Evolutionary conservation across 805 yeast genomes (phyloP), one percentile per base, ranked within the genome.

Genomic region (Pichia membranifaciens): DNA sequence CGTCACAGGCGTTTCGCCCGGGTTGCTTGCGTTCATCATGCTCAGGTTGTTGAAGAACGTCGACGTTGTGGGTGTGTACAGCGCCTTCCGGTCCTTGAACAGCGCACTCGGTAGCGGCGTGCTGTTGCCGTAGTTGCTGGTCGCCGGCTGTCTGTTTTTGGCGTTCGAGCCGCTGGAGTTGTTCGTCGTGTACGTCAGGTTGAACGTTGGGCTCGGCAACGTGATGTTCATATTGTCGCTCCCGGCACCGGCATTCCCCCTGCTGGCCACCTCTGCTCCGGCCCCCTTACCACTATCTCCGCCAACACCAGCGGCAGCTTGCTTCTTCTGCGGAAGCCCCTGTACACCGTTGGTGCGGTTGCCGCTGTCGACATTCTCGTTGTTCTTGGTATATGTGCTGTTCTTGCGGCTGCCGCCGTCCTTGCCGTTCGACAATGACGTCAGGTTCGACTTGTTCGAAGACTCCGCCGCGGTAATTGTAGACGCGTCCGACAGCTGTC

Each of bases 401-500:
- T n/a, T n/a, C n/a, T n/a, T n/a, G n/a, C n/a, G n/a, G 35, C 16
- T 40, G 38, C 33, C n/a, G 12, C 7, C 22, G 10, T 21, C 23
- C 21, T 20, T n/a, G n/a, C 22, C 15, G 33, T 36, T 40, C 28
- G 13, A 29, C 22, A 7, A 20, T 15, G 35, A 20, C 17, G 43
- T 46, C 22, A 50, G 48, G 16, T n/a, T 33, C 38, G 37, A 48
- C 23, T 40, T 21, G 17, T 34, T 45, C 21, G 41, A 38, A 5
- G 51, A 48, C 28, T 44, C 44, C 13, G 43, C 48, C 2, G 45
- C 51, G 2, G 51, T 48, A n/a, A 48, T 29, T 13, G 51, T 48
- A 7, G 43, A 56, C 44, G 75, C 71, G 56, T 48, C 42, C 5
- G 50, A 75, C 61, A 59, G 71, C 70, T 47, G 65, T 49, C 51